Base-by-base conservation (phyloP, 345 rosid genomes). In the Hypericum perforatum region DNA sequence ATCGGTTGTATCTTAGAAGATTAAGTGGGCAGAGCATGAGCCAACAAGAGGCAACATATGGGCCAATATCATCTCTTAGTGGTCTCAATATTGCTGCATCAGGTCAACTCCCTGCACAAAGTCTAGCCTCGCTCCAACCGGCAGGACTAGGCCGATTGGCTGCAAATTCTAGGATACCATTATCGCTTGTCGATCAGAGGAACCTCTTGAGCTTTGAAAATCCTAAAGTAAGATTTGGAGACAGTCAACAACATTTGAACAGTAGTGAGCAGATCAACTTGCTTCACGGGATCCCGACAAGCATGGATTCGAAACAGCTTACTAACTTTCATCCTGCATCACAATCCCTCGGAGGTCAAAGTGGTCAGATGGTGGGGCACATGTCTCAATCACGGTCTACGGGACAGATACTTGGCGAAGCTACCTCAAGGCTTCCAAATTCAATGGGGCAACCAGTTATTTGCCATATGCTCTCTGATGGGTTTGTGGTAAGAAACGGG, bases 1-100 rank as follows among this genome's bases (percentile, higher is more conserved):
- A 88, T 53, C 85, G 98, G 16, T 69, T 92, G 64, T 92, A 88
- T 77, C 89, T 92, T 55, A 83, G 94, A 78, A 71, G 98, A 78
- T 72, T 88, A 56, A 90, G 95, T 40, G 95, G 95, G 13, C 57
- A 74, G 61, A 65, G 66, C 67, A 69, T 88, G 16, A 67, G 64
- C 15, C 57, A 84, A 39, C 95, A 88, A 64, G 98, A 88, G 11
- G 70, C 83, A 1, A 16, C 60, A 41, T 85, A 71, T 41, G 85
- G 94, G 32, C 58, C 79, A 7, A 56, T 84, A 6, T 77, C 95
- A 14, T 56, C 82, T 0, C 78, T 82, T 53, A 80, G 57, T 39
- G 96, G 95, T 22, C 66, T 56, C 96, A 85, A 76, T 42, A 68
- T 87, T 69, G 90, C 90, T 54, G 84, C 75, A 14, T 37, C 84